Percentiles rank a stretch among this genome's conserved stretches.
These are phyloP conservation scores for Suhomyces pyralidae DNA, from an alignment of 805 yeast species.

Conservation along the genomic window DNA sequence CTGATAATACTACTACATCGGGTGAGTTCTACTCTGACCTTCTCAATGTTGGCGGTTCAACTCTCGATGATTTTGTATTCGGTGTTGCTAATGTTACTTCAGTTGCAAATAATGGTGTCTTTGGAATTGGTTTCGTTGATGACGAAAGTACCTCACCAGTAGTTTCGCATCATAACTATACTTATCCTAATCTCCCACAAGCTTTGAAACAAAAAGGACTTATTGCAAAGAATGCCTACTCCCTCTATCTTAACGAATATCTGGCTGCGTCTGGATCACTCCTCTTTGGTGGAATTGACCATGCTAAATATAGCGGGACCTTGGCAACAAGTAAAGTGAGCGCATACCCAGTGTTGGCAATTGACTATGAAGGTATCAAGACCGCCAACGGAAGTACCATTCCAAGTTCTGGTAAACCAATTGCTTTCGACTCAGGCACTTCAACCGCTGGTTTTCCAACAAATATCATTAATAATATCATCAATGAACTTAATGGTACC, in stretches of 20 bases:
- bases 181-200: conserved; percentile 17
- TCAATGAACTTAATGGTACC: too few relatives aligned
- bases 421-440: background rate
- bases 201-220: conserved; percentile 17
- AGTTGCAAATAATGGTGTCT: conserved; percentile 3
- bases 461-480: too few relatives aligned
- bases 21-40: conserved; percentile 4
- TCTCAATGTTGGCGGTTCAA: conserved; percentile 1
- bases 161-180: background rate
- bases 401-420: background rate
- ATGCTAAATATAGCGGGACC: conserved; percentile 7
- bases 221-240: conserved; percentile 13
- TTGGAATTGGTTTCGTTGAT: conserved; percentile 5
- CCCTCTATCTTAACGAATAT: conserved; percentile 9
- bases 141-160: background rate
- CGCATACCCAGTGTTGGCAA: conserved; percentile 1
- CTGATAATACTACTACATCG: background rate
- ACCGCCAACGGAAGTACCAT: background rate
- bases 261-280: conserved; percentile 10
- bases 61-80: conserved; percentile 5
- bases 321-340: background rate
- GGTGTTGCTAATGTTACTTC: conserved; percentile 4
- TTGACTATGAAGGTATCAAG: background rate
- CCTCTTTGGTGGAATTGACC: conserved; percentile 9
- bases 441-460: too few relatives aligned